Evolutionary conservation across 495 filamentous ascomycete species (phyloP).

Genomic region (Copromyces sp.): DNA sequence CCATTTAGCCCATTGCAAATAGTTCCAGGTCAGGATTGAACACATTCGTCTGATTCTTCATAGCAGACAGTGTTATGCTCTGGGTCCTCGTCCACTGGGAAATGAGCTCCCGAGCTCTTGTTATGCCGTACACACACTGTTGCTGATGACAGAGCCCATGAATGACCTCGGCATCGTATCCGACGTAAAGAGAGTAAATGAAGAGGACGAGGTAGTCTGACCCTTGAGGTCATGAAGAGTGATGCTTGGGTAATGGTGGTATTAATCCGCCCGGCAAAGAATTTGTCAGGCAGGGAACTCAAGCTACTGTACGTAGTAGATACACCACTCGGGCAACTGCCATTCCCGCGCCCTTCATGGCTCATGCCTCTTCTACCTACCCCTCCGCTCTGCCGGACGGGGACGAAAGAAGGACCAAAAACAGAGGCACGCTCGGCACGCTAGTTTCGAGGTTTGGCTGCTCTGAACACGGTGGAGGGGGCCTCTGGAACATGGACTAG

Average conservation of each 20-base stretch:
- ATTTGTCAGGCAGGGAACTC: neutral
- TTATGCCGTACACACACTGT: neutral
- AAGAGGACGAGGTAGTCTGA: neutral
- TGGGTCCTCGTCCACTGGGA: conserved; percentile 1
- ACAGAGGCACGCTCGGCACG: neutral
- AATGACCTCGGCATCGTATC: neutral
- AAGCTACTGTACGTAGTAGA: neutral
- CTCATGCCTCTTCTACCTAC: neutral
- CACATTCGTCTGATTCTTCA: conserved; percentile 4
- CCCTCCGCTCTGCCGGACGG: conserved; percentile 13
- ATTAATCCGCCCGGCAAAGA: neutral
- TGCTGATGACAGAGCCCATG: neutral
- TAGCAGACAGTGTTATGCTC: conserved; percentile 14
- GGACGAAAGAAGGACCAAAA: conserved; percentile 5
- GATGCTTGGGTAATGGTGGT: neutral
- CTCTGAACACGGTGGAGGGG: neutral
- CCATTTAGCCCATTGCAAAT: conserved; percentile 1
- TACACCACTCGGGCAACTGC: neutral
- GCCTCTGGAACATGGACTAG: conserved; percentile 2
- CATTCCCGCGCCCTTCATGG: neutral
- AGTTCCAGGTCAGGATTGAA: neutral
- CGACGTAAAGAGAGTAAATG: neutral
- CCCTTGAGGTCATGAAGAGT: neutral
- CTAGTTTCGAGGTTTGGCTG: neutral
- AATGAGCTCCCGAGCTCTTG: neutral